Base-by-base conservation (phyloP, 2,329 filamentous ascomycete genomes). In the Fusarium succisae region DNA sequence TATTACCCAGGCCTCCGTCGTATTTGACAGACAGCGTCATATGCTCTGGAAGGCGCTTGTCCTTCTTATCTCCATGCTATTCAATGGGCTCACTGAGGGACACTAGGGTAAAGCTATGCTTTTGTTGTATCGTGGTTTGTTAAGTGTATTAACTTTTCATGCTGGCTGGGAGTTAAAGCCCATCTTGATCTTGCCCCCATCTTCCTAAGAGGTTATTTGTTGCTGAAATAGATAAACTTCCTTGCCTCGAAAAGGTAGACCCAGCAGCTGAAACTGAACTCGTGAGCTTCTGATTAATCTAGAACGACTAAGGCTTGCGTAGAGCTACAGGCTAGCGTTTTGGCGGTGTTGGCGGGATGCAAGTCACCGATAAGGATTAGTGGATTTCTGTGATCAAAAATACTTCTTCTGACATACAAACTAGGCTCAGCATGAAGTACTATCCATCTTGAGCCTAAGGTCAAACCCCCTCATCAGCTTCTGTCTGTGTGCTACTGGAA, bases 11-110 rank as follows among this genome's bases (percentile, higher is more conserved):
- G 35, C 14, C 8, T 13, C 20, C 13, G 17, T 18, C 3, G 10
- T 22, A 18, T 12, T n/a, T 17, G 24, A 5, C 24, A 20, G 18
- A 12, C 6, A 38, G 14, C 8, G 10, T 22, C 11, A 32, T 32
- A 13, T 38, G 1, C 4, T 9, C 22, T 17, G 2, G 24, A 38
- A 22, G 28, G 2, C 30, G 9, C n/a, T 0, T 37, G 9, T 37
- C 15, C 35, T 37, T 37, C 0, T 17, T 37, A 1, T 37, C 17
- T 37, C 35, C 35, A 6, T 37, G 35, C 15, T 18, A 37, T 0
- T 3, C 1, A 37, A 37, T 32, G 2, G 18, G 2, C 28, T n/a
- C 8, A 5, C 14, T 1, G 17, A 8, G 8, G 20, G 9, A 13
- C 2, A 38, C 15, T 8, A 14, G 5, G 1, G 28, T 13, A 18